Evolutionary conservation across 169 alveolate species (phyloP).

Genomic region (Eimeria mitis): DNA sequence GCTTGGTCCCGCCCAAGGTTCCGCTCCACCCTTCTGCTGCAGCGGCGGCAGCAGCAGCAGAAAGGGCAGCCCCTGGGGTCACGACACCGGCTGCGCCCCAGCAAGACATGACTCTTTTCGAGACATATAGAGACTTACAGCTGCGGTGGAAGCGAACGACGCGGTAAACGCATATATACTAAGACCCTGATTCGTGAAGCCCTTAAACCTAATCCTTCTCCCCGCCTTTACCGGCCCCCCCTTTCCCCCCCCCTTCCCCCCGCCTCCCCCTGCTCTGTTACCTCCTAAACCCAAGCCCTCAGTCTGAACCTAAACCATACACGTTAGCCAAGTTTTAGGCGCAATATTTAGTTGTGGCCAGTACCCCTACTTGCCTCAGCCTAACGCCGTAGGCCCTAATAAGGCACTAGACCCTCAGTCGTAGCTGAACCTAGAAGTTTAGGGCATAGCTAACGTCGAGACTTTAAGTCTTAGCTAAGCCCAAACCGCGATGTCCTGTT

Average conservation of each 20-base stretch:
- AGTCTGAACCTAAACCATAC: not conserved
- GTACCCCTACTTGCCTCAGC: not conserved
- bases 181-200: not conserved
- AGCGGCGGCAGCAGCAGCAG: slow-evolving; percentile 55
- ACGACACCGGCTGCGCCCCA: slow-evolving; percentile 57
- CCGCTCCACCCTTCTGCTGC: slow-evolving; percentile 89
- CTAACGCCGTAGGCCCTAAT: not conserved
- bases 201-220: not conserved
- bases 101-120: slow-evolving; percentile 69
- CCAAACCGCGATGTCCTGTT: not conserved
- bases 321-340: not conserved
- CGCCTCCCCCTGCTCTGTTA: not conserved
- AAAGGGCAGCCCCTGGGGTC: slow-evolving; percentile 45
- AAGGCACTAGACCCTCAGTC: not conserved
- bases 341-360: not conserved
- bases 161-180: slow-evolving; percentile 15
- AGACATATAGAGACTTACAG: slow-evolving; percentile 76
- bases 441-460: not conserved
- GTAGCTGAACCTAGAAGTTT: not conserved
- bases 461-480: not conserved
- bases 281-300: not conserved
- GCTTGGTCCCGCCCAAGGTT: slow-evolving; percentile 89
- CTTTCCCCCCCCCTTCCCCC: not conserved
- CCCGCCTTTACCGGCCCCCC: not conserved
- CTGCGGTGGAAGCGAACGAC: slow-evolving; percentile 75